phyloP scores from a whole-genome alignment of 768 basidiomycete species.

The Neoboletus brunneissimus region DNA sequence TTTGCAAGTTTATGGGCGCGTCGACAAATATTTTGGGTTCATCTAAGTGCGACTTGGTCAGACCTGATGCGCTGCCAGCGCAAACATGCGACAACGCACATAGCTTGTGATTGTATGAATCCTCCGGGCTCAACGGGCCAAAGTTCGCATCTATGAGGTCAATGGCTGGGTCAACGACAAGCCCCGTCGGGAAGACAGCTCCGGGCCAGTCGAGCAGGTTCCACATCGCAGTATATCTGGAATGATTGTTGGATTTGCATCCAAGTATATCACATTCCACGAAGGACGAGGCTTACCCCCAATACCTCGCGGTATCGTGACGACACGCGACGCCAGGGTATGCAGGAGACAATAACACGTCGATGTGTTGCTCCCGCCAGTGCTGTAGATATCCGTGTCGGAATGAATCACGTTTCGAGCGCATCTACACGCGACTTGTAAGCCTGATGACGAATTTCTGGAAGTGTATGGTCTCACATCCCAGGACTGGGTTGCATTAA shows the following conservation, averaged over 20 bases:
- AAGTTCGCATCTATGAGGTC: conserved; percentile 19
- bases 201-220: conserved; percentile 46
- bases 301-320: conserved; percentile 38
- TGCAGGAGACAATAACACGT: conserved; percentile 40
- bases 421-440: conserved; percentile 22
- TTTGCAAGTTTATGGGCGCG: conserved; percentile 22
- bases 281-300: conserved; percentile 19
- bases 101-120: conserved; percentile 14
- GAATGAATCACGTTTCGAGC: conserved; percentile 32
- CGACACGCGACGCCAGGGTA: conserved; percentile 36
- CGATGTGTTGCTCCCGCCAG: conserved; percentile 39
- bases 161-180: conserved; percentile 23
- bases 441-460: not conserved
- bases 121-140: conserved; percentile 16
- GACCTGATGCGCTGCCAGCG: not conserved
- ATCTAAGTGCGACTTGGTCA: conserved; percentile 16
- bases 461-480: conserved; percentile 18
- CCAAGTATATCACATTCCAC: not conserved
- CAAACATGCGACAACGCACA: conserved; percentile 13
- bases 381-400: conserved; percentile 35
- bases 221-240: conserved; percentile 40
- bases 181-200: conserved; percentile 44
- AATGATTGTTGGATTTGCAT: not conserved
- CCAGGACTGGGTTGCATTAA: conserved; percentile 29
- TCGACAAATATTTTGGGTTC: conserved; percentile 16